A percentile compares a stretch with the other conserved stretches of the same genome.
phyloP scores from a whole-genome alignment of 163 green algal species.

The Picocystis sp. region DNA sequence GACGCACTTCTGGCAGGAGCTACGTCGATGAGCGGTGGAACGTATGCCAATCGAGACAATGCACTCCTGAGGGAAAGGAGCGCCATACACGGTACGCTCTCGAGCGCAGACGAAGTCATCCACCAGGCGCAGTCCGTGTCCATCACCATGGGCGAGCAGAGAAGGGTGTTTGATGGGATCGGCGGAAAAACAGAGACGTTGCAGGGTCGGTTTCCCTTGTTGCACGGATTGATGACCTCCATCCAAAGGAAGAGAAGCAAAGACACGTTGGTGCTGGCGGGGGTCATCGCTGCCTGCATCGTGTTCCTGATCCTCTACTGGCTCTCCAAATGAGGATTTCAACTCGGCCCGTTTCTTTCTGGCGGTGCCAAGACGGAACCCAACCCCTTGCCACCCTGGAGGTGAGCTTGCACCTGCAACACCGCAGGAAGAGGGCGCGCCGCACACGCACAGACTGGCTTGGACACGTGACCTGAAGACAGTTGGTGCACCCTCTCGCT shows the following conservation, averaged over 20 bases:
- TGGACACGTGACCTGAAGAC: too few relatives aligned
- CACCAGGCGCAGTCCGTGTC: slow-evolving; percentile 45
- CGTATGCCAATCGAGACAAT: too few relatives aligned
- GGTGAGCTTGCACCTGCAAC: too few relatives aligned
- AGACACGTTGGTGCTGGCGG: slow-evolving; percentile 72
- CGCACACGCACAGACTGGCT: too few relatives aligned
- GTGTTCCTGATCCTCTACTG: slow-evolving; percentile 75
- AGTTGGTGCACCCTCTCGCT: too few relatives aligned
- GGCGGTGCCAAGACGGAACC: too few relatives aligned
- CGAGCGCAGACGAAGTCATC: slow-evolving; percentile 63
- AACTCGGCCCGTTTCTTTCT: too few relatives aligned
- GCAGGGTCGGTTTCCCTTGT: slow-evolving; percentile 52
- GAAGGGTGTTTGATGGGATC: slow-evolving; percentile 54
- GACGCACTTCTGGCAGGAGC: too few relatives aligned
- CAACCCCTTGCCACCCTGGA: too few relatives aligned
- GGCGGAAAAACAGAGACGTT: slow-evolving; percentile 34
- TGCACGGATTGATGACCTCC: slow-evolving; percentile 72
- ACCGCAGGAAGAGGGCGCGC: too few relatives aligned
- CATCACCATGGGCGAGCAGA: slow-evolving; percentile 49
- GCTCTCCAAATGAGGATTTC: too few relatives aligned
- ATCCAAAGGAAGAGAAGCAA: slow-evolving; percentile 73
- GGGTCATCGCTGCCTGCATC: slow-evolving; percentile 56
- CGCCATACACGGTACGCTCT: slow-evolving; percentile 26
- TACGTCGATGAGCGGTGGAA: too few relatives aligned
- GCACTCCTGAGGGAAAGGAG: slow-evolving; percentile 71